These are phyloP conservation scores for Aspergillus sp. DNA, from an alignment of 2,329 filamentous ascomycete species.

Conservation along the genomic window DNA sequence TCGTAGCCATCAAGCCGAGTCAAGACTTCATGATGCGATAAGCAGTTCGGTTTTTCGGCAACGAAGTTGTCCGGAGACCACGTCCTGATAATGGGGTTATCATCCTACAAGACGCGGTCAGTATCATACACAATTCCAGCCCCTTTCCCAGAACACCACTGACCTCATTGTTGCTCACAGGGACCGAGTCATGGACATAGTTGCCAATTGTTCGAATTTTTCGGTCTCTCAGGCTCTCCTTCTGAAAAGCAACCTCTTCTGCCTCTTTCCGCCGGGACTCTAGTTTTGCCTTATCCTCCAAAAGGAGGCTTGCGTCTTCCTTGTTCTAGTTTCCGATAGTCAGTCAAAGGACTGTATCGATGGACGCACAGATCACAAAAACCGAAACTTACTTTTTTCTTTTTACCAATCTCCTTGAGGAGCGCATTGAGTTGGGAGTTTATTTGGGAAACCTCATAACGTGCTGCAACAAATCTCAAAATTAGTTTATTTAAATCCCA, in stretches of 20 bases:
- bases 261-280: slow-evolving; percentile 80
- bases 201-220: slow-evolving; percentile 87
- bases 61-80: slow-evolving; percentile 78
- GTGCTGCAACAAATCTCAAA: slow-evolving; percentile 46
- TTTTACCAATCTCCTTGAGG: slow-evolving; percentile 85
- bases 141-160: not conserved
- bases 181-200: slow-evolving; percentile 85
- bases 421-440: slow-evolving; percentile 82
- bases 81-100: slow-evolving; percentile 73
- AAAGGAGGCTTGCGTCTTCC: slow-evolving; percentile 78
- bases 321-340: slow-evolving; percentile 60
- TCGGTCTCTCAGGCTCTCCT: slow-evolving; percentile 69
- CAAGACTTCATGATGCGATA: slow-evolving; percentile 95
- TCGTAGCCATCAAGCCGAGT: slow-evolving; percentile 87
- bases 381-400: slow-evolving; percentile 70
- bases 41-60: slow-evolving; percentile 71
- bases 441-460: slow-evolving; percentile 77
- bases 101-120: slow-evolving; percentile 52
- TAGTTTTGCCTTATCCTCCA: slow-evolving; percentile 74
- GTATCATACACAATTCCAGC: not conserved
- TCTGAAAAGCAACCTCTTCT: slow-evolving; percentile 71
- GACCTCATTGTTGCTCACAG: slow-evolving; percentile 77
- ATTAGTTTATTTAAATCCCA: not conserved
- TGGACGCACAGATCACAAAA: not conserved
- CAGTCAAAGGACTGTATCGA: not conserved